Evolutionary conservation across 2,329 filamentous ascomycete genomes (phyloP), one percentile per base, ranked within the genome.

Genomic region (Chrysoporthe austroafricana): DNA sequence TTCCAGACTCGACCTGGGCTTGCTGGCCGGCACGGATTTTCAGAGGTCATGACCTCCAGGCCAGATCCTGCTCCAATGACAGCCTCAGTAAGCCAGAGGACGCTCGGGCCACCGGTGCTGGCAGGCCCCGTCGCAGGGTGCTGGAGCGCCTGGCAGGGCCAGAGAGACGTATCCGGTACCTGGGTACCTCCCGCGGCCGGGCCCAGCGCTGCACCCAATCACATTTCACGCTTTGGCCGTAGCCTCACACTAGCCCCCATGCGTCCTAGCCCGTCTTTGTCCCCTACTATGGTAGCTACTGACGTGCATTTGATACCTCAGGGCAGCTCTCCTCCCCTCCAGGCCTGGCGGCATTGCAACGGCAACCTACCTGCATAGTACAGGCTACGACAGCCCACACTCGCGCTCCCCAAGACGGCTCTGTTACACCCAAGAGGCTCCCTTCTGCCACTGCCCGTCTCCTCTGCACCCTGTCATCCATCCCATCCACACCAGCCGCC

Each of bases 21-120:
- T 65, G 56, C 48, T 67, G 66, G 58, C 64, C 62, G 64, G 52
- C 62, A 68, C 62, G 62, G 66, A 65, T 64, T 69, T 69, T 69
- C 57, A 43, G 34, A 58, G 56, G 56, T 58, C 56, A 61, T 61
- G 58, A 61, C 43, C 39, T 46, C 34, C 18, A 36, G 43, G 8
- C 34, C 57, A 59, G 36, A 34, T 32, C 52, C 52, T 58, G 36
- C 42, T 36, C 62, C 52, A 48, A 54, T 64, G 39, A 56, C 46
- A 52, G 36, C 42, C 46, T 46, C 52, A 59, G 39, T 36, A 64
- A 58, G 52, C 63, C 63, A 48, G n/a, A 46, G 21, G 9, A 50
- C 54, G 63, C 63, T 59, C 63, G 63, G 63, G 13, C 63, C 63
- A 61, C 36, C 58, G 11, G 21, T 2, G 26, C 26, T 26, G 26